Conservation (phyloP, 225 moss, liverwort and hornwort genomes). For the Neckera pumila region DNA sequence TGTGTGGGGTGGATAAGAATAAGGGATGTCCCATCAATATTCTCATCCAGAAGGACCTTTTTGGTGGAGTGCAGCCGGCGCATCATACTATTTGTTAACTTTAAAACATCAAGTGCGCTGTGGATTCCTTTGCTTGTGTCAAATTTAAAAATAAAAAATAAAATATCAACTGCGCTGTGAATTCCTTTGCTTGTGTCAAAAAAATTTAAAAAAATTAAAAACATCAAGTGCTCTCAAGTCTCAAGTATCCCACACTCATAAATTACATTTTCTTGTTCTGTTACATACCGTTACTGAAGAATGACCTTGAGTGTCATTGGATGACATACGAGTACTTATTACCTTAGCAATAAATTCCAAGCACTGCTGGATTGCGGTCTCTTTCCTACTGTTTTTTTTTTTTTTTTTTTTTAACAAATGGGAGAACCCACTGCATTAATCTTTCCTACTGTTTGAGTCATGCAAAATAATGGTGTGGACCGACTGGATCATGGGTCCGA, state of each 20-base stretch:
- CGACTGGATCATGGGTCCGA: neutral
- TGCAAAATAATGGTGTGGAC: neutral
- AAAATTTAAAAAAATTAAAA: too few relatives aligned
- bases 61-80: neutral
- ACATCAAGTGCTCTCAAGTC: neutral
- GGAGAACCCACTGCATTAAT: too few relatives aligned
- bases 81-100: neutral
- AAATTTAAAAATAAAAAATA: too few relatives aligned
- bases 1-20: neutral
- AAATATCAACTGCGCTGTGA: neutral
- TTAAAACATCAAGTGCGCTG: neutral
- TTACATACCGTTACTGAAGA: neutral
- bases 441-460: neutral
- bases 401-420: too few relatives aligned
- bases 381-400: neutral
- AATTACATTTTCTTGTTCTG: neutral
- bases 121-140: too few relatives aligned
- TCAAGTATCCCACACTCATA: neutral
- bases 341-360: neutral
- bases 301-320: neutral
- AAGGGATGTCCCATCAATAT: neutral
- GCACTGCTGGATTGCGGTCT: fast-evolving
- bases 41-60: neutral
- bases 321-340: neutral
- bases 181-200: too few relatives aligned